phyloP scores from a whole-genome alignment of 2,329 filamentous ascomycete genomes.

The Dothideomycetidae sp. region DNA sequence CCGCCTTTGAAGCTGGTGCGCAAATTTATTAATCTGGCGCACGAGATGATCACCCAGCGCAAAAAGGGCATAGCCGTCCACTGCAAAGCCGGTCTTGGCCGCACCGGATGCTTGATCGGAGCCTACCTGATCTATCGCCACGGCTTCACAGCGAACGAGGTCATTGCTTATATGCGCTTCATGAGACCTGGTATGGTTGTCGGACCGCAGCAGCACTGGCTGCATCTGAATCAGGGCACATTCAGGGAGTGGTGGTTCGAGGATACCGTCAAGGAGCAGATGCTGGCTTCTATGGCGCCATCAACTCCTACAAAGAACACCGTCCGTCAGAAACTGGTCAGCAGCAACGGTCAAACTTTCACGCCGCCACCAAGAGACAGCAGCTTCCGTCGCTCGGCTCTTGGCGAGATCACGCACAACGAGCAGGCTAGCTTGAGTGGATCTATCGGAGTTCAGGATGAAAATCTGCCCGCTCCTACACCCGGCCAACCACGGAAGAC shows the following conservation, averaged over 20 bases:
- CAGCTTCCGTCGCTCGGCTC: constrained; percentile 52
- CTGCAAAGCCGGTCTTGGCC: constrained; percentile 92
- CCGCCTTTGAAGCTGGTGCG: constrained; percentile 77
- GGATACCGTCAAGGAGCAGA: constrained; percentile 64
- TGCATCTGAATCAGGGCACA: constrained; percentile 88
- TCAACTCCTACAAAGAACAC: constrained; percentile 40
- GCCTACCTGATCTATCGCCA: constrained; percentile 96
- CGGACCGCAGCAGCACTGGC: constrained; percentile 95
- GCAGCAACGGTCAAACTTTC: constrained; percentile 55
- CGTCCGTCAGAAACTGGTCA: constrained; percentile 32
- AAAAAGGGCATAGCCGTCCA: constrained; percentile 93
- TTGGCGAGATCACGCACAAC: constrained; percentile 90
- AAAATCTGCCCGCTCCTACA: constrained; percentile 86
- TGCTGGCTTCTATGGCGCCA: constrained; percentile 45
- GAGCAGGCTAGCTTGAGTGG: constrained; percentile 35
- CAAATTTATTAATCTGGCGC: constrained; percentile 87
- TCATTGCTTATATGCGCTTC: constrained; percentile 94
- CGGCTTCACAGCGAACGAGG: constrained; percentile 92
- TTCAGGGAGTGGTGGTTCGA: constrained; percentile 98
- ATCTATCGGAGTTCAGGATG: constrained; percentile 51
- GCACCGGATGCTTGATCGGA: constrained; percentile 90
- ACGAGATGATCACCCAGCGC: constrained; percentile 82
- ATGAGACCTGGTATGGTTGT: constrained; percentile 99
- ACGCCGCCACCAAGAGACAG: constrained; percentile 72
- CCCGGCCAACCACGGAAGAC: constrained; percentile 91